Conservation (phyloP, 1,284 basidiomycete species). For the Earliella scabrosa region DNA sequence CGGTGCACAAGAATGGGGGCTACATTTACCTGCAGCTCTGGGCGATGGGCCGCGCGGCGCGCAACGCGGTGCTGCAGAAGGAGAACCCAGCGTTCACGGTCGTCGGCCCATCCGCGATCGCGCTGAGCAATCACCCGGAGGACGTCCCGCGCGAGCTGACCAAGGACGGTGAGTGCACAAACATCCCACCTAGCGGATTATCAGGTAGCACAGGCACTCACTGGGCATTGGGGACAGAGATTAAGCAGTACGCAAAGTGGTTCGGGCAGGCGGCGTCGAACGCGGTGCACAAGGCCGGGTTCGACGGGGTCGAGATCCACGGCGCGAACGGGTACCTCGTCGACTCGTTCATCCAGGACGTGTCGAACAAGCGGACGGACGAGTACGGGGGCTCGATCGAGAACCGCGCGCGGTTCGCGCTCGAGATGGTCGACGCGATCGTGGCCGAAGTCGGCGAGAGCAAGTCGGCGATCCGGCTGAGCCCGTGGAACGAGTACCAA, state of each 20-base stretch:
- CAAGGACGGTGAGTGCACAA: background rate
- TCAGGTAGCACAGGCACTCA: too few relatives aligned
- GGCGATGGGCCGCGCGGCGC: conserved; percentile 41
- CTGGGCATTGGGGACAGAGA: conserved; percentile 19
- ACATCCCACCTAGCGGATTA: background rate
- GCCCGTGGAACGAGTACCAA: conserved; percentile 44
- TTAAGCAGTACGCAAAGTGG: conserved; percentile 29
- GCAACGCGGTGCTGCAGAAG: background rate
- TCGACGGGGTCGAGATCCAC: conserved; percentile 38
- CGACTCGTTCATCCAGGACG: conserved; percentile 42
- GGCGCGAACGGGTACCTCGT: conserved; percentile 40
- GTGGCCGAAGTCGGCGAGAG: conserved; percentile 42
- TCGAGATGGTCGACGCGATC: conserved; percentile 50
- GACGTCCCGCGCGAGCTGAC: conserved; percentile 1
- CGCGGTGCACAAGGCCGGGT: conserved; percentile 18
- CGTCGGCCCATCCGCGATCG: background rate
- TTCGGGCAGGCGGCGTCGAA: conserved; percentile 29
- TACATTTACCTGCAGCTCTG: conserved; percentile 48
- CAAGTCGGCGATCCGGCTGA: conserved; percentile 53
- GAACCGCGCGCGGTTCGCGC: conserved; percentile 51
- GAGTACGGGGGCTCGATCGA: conserved; percentile 57
- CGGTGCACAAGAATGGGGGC: conserved; percentile 30
- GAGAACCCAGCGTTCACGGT: background rate
- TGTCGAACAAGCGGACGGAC: conserved; percentile 55
- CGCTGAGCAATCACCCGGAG: background rate